Percentiles rank a stretch among this genome's conserved stretches.
phyloP scores from a whole-genome alignment of 2,329 filamentous ascomycete genomes.

The Trichoderma lentiforme region DNA sequence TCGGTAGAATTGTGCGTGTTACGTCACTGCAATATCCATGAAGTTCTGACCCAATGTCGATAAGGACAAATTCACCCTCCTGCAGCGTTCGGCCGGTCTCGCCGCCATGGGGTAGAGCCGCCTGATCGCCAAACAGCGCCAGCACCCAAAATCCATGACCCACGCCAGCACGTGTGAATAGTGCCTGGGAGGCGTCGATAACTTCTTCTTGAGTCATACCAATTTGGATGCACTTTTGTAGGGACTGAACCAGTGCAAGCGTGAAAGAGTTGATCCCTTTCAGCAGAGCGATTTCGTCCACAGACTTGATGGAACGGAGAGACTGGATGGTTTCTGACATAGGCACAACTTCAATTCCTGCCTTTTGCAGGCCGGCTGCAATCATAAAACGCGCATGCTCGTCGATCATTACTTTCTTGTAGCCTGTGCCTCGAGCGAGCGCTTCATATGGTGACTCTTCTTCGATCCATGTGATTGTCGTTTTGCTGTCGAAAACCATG shows the following conservation, averaged over 20 bases:
- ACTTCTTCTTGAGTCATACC: neutral
- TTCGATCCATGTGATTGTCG: neutral
- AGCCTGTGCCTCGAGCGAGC: neutral
- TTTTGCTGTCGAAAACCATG: neutral
- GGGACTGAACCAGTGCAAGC: neutral
- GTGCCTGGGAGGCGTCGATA: neutral
- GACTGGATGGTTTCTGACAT: neutral
- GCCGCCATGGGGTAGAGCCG: neutral
- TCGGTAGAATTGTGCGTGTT: neutral
- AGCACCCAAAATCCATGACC: neutral
- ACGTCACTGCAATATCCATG: neutral
- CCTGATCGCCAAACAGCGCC: neutral
- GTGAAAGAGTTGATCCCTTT: neutral
- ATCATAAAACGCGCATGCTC: neutral
- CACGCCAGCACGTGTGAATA: neutral
- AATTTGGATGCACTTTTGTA: neutral
- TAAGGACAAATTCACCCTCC: neutral
- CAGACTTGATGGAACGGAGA: neutral
- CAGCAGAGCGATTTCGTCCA: neutral
- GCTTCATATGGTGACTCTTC: neutral
- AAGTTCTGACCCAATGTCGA: neutral
- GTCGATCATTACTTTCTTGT: neutral
- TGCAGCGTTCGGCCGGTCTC: neutral
- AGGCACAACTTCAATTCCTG: neutral
- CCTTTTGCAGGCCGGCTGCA: neutral